Evolutionary conservation across 2,329 filamentous ascomycete species (phyloP).

Genomic region (Aspergillus aculeatus): DNA sequence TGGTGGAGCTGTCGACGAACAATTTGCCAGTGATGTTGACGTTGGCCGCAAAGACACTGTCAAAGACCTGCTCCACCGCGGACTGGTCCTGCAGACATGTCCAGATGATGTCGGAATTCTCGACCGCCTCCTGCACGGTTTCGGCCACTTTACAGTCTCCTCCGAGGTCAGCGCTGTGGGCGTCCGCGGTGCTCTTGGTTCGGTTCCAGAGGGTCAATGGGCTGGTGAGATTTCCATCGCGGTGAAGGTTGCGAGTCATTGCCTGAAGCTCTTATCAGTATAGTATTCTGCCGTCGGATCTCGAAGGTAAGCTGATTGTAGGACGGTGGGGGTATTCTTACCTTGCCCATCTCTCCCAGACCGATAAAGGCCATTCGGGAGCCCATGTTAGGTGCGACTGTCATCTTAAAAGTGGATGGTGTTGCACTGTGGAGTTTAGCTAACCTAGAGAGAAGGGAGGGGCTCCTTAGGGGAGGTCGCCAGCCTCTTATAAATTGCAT

Average conservation of each 20-base stretch:
- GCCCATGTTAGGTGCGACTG: background rate
- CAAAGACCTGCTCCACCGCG: background rate
- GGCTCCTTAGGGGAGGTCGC: background rate
- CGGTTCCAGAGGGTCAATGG: conserved; percentile 6
- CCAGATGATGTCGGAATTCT: conserved; percentile 2
- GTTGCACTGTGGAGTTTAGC: background rate
- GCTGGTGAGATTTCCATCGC: background rate
- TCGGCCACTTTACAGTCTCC: conserved; percentile 3
- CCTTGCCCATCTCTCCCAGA: conserved; percentile 6
- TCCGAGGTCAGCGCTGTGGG: background rate
- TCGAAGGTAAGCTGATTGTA: background rate
- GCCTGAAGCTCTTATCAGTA: background rate
- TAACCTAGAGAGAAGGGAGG: background rate
- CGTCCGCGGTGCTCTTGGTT: conserved; percentile 1
- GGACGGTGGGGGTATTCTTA: background rate
- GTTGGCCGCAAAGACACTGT: background rate
- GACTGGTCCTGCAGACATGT: conserved; percentile 2
- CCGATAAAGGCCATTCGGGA: conserved; percentile 7
- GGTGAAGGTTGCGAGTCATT: conserved; percentile 2
- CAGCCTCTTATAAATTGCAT: background rate
- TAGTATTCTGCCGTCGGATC: background rate
- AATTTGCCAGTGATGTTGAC: background rate
- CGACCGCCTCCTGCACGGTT: background rate
- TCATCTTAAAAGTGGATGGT: background rate
- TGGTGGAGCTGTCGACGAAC: conserved; percentile 7